A percentile compares a stretch with the other conserved stretches of the same genome.
Conservation (phyloP, 768 basidiomycete species). For the Gloeostereum incarnatum region DNA sequence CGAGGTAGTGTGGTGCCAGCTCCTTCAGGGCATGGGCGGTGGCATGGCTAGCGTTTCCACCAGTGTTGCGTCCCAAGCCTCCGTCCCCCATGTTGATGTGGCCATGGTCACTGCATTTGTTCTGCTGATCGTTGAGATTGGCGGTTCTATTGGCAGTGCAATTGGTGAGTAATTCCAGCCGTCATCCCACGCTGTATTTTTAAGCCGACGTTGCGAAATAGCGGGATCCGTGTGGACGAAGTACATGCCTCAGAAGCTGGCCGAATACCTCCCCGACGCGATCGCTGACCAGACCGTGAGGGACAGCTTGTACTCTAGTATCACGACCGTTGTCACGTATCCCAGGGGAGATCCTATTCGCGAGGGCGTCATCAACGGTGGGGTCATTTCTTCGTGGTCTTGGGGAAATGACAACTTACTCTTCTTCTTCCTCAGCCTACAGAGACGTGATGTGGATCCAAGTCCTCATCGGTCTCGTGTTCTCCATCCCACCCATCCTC, state of each 20-base stretch:
- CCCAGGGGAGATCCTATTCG: conserved; percentile 49
- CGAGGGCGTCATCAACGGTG: conserved; percentile 51
- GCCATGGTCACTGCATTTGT: conserved; percentile 62
- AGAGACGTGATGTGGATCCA: conserved; percentile 49
- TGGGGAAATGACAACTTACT: too few relatives aligned
- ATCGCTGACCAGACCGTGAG: conserved; percentile 30
- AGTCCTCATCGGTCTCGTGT: conserved; percentile 39
- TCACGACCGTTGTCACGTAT: conserved; percentile 37
- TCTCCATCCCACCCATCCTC: conserved; percentile 49
- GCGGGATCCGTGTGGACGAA: conserved; percentile 62
- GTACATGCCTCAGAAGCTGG: conserved; percentile 56
- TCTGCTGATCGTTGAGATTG: conserved; percentile 60
- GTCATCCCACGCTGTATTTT: background rate
- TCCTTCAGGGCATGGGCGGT: conserved; percentile 69
- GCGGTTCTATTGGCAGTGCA: conserved; percentile 56
- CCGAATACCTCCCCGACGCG: conserved; percentile 41
- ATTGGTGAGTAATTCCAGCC: conserved; percentile 29
- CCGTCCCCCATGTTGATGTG: conserved; percentile 55
- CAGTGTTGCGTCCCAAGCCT: conserved; percentile 57
- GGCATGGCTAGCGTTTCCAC: conserved; percentile 52
- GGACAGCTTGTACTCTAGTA: conserved; percentile 43
- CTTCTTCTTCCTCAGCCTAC: conserved; percentile 25
- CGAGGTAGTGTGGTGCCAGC: conserved; percentile 55
- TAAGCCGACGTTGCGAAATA: conserved; percentile 7
- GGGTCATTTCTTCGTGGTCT: conserved; percentile 14